Conservation (phyloP, 2,329 filamentous ascomycete species). For the Thelonectria olida region DNA sequence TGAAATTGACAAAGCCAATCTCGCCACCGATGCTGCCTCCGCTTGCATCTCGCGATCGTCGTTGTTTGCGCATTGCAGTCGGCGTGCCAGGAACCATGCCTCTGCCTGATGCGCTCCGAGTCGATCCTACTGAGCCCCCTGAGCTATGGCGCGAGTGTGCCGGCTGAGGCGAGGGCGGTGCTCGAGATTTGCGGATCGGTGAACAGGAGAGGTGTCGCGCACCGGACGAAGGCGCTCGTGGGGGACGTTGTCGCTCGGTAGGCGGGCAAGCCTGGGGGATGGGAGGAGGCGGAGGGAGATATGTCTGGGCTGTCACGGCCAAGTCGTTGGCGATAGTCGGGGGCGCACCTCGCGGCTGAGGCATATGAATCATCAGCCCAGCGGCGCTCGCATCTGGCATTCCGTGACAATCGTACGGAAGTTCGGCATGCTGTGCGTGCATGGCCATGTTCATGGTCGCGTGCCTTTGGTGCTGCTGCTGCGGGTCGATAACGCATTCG, state of each 20-base stretch:
- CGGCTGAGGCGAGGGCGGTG: conserved; percentile 53
- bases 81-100: conserved; percentile 51
- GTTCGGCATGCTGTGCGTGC: conserved; percentile 51
- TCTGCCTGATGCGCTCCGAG: conserved; percentile 48
- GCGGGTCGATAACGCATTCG: conserved; percentile 36
- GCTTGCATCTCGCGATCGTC: conserved; percentile 49
- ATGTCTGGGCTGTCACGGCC: conserved; percentile 46
- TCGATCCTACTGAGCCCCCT: conserved; percentile 47
- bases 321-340: conserved; percentile 50
- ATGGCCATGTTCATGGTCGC: conserved; percentile 51
- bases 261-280: conserved; percentile 33
- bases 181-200: conserved; percentile 54
- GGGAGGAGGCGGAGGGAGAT: conserved; percentile 46
- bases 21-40: conserved; percentile 40
- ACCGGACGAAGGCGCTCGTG: conserved; percentile 63
- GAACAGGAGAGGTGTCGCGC: conserved; percentile 57
- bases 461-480: conserved; percentile 47
- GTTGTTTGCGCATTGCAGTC: conserved; percentile 51
- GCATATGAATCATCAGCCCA: conserved; percentile 65
- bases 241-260: conserved; percentile 54
- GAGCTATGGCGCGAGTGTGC: conserved; percentile 51
- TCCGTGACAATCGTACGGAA: conserved; percentile 51
- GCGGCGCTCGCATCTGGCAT: conserved; percentile 44
- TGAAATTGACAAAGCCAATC: conserved; percentile 88
- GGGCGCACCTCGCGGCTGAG: conserved; percentile 51